Conservation (phyloP, 1,284 basidiomycete species). For the Malassezia sympodialis region DNA sequence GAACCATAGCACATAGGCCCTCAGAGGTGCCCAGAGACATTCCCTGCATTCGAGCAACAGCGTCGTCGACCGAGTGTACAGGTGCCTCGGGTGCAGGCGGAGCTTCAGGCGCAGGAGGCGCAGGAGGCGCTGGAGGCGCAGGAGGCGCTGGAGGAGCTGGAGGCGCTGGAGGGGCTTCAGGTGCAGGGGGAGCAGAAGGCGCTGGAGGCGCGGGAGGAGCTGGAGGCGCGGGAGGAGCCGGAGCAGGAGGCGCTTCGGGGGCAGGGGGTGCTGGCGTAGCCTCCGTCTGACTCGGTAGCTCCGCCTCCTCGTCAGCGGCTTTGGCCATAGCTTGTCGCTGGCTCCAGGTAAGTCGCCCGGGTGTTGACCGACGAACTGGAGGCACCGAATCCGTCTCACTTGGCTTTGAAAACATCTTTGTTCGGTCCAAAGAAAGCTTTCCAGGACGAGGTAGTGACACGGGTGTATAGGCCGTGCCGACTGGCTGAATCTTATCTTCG, state of each 20-base stretch:
- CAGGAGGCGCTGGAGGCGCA: conserved; percentile 16
- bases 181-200: conserved; percentile 18
- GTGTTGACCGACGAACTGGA: conserved; percentile 21
- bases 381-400: conserved; percentile 15
- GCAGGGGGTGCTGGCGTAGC: conserved; percentile 3
- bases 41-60: conserved; percentile 3
- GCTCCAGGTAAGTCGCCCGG: conserved; percentile 44
- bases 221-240: conserved; percentile 3
- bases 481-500: conserved; percentile 42
- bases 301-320: conserved; percentile 38
- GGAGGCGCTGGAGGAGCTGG: conserved; percentile 14
- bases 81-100: conserved; percentile 20
- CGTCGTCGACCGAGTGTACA: conserved; percentile 5
- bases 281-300: conserved; percentile 10
- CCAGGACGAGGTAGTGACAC: conserved; percentile 42
- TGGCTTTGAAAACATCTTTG: conserved; percentile 32
- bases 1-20: conserved; percentile 28
- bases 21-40: conserved; percentile 18
- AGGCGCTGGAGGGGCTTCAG: conserved; percentile 8
- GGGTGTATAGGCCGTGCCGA: conserved; percentile 44
- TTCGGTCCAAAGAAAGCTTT: conserved; percentile 40
- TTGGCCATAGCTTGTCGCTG: conserved; percentile 41
- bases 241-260: conserved; percentile 18
- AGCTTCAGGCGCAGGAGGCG: too few relatives aligned
- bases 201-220: conserved; percentile 18